phyloP scores from a whole-genome alignment of 352 stramenopile genomes.

The Phytophthora pseudosyringae region DNA sequence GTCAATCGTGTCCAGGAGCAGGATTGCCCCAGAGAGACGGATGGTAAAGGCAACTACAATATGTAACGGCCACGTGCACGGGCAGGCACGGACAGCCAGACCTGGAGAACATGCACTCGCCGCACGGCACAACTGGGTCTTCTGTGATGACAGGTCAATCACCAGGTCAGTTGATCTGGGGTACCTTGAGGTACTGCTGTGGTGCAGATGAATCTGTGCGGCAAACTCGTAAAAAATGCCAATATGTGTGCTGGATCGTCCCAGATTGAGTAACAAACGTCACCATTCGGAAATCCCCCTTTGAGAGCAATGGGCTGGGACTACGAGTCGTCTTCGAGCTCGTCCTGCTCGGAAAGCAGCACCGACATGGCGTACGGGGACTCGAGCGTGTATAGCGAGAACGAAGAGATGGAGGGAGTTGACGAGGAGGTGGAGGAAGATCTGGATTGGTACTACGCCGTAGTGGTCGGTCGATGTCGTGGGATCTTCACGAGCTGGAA shows the following conservation, averaged over 20 bases:
- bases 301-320: conserved; percentile 13
- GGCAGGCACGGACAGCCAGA: neutral
- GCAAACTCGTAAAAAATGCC: too few relatives aligned
- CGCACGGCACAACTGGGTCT: too few relatives aligned
- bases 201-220: too few relatives aligned
- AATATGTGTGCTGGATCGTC: neutral
- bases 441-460: conserved; percentile 40
- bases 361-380: conserved; percentile 22
- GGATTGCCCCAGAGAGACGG: neutral
- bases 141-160: too few relatives aligned
- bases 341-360: conserved; percentile 7
- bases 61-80: neutral
- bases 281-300: neutral
- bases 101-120: neutral
- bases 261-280: neutral
- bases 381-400: neutral
- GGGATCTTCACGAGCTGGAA: conserved; percentile 55
- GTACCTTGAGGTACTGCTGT: too few relatives aligned
- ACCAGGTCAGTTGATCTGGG: too few relatives aligned
- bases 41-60: neutral
- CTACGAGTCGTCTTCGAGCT: conserved; percentile 5
- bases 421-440: conserved; percentile 11
- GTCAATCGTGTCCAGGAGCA: neutral
- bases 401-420: conserved; percentile 18
- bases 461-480: conserved; percentile 47